Evolutionary conservation across 1,139 yeast species (phyloP), one percentile per base, ranked within the genome.

Genomic region (Hemisphaericaspora lyxosophila): DNA sequence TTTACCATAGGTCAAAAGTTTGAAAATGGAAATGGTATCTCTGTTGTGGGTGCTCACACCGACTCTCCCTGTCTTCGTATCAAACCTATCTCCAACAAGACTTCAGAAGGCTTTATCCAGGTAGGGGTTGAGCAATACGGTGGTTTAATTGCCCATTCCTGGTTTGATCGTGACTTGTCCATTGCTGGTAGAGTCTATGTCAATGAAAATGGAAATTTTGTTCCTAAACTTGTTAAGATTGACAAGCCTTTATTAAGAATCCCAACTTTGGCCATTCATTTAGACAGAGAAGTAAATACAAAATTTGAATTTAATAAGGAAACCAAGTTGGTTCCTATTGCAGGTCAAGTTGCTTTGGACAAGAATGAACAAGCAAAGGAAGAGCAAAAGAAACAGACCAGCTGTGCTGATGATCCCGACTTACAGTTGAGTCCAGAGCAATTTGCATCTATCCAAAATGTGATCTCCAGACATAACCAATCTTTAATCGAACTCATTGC

Each of bases 81-180:
- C 51, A 92, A 92, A 64, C 98, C 98, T n/a, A 71, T 85, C 31
- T 86, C 96, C 20, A 80, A 82, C 53, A 80, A 80, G 53, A 62
- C 70, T 7, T 67, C 74, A 11, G 90, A 85, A 51, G 96, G 95
- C 0, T 92, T 82, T 52, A 75, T 81, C 45, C 97, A 90, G 60
- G 81, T 92, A 16, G 97, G 96, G 27, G 95, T 92, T 5, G 98
- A 92, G 60, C 80, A 83, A 36, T 92, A 92, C 54, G 98, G 98
- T 35, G 98, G 98, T 22, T 90, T 96, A 36, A 80, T 90, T 41
- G 95, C 97, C 78, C 88, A 83, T 64, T 64, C 85, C 22, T 85
- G 94, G 94, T 92, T 92, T 56, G 98, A 92, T 61, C 78, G 97
- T 45, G 97, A 92, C 59, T 72, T 92, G 53, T 78, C 95, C 25